Evolutionary conservation across 1,139 yeast genomes (phyloP), one percentile per base, ranked within the genome.

Genomic region (Ashbya aceris): DNA sequence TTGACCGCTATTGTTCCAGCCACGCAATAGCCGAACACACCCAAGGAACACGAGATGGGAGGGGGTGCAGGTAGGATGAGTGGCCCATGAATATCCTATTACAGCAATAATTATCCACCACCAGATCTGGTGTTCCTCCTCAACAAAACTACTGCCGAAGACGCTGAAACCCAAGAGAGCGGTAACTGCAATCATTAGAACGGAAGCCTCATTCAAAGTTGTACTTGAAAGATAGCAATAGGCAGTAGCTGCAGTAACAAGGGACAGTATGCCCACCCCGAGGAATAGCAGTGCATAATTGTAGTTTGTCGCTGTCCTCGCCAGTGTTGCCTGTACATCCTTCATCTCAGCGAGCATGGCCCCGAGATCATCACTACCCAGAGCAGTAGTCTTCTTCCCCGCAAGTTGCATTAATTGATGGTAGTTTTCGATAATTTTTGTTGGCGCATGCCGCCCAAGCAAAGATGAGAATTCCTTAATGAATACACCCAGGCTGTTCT

Each of bases 101-200:
- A 43, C 31, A 7, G 53, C 58, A 3, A 54, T 52, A 2, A 53
- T 30, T 12, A 79, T 68, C 73, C 91, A 82, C 84, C 95, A 91
- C 99, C 99, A 91, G 11, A 87, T 64, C 58, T 87, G 96, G 56
- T 91, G 95, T 56, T 91, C 99, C 60, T 91, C 99, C 55, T 91
- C 99, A n/a, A 91, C 83, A 49, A 87, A 69, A 23, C 96, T 85
- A 31, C 96, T 84, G 0, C 95, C 96, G 67, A 86, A 85, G 60
- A 83, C 48, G 8, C 77, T 67, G 17, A 76, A 3, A 49, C 68
- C 53, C 39, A 61, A 40, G 1, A 69, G 35, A 12, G 60, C 36
- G 2, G 67, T 58, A 14, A 59, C 40, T 26, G 50, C 27, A 20
- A 54, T 26, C 20, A 49, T 40, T 29, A 49, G 8, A 5, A 49